Base-by-base conservation (phyloP, 179 eudicot genomes). In the Silene vulgaris region DNA sequence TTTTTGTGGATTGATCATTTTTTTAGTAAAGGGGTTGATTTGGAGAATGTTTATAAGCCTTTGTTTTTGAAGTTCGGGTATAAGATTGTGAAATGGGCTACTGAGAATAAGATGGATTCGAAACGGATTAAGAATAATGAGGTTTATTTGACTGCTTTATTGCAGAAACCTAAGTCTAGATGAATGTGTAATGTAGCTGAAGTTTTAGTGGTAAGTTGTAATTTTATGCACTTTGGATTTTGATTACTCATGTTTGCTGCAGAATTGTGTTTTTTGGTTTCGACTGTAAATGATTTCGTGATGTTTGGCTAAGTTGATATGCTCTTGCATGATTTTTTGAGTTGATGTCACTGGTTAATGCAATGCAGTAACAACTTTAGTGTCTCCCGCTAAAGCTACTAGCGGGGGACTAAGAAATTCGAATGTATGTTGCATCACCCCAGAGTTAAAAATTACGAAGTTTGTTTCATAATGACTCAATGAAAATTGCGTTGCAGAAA, bases 81-180 rank as follows among this genome's bases (percentile, higher is more conserved):
- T 70, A 89, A 88, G 88, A 88, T 79, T 74, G 91, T 92, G 82
- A 92, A 90, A 54, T 90, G 96, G 97, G 96, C 93, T 11, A 86
- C 85, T 23, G 90, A 78, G 59, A 80, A 83, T 54, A 92, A 89
- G 91, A 75, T 76, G 19, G 93, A 88, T 86, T 48, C 87, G 4
- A 82, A 88, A 76, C 89, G 96, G 65, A 73, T 75, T 69, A 90
- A 89, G 89, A 82, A 87, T 81, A 90, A 88, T 6, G 93, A 90
- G 80, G 88, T 89, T 74, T 92, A 85, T 79, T 82, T 90, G 90
- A 90, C 91, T 79, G 93, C 91, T 71, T 84, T 92, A 5, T 75
- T 92, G 87, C 93, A 91, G 85, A 93, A 93, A 78, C 98, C 98
- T 3, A 72, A 80, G 45, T 76, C 80, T 3, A 83, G 86, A 81